These are phyloP conservation scores for Fusarium heterosporum DNA, from an alignment of 2,329 filamentous ascomycete genomes.

Conservation along the genomic window DNA sequence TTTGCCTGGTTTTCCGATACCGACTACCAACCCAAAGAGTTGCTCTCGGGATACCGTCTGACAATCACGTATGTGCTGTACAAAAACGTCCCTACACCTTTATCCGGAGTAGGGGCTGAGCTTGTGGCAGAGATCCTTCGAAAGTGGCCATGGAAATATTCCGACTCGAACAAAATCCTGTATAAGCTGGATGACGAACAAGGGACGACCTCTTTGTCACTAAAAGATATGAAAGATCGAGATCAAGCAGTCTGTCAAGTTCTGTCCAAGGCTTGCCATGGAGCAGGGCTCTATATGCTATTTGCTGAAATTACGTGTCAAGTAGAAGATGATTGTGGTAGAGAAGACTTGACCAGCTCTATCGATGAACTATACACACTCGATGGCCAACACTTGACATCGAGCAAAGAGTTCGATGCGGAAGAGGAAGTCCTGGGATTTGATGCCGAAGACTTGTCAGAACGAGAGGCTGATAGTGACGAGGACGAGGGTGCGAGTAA, in stretches of 20 bases:
- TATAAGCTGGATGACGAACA: constrained; percentile 17
- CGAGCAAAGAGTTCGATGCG: neutral
- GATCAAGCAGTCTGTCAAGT: constrained; percentile 15
- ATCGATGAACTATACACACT: constrained; percentile 13
- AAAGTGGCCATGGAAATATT: constrained; percentile 3
- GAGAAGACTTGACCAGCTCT: neutral
- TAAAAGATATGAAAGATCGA: neutral
- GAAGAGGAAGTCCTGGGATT: constrained; percentile 23
- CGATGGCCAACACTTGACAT: constrained; percentile 3
- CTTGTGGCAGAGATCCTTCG: constrained; percentile 8
- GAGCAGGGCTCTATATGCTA: constrained; percentile 20
- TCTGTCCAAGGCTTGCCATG: constrained; percentile 3
- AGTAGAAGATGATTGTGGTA: neutral
- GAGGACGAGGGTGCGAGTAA: neutral
- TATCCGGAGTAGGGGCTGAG: neutral
- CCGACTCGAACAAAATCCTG: constrained; percentile 1
- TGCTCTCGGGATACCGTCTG: constrained; percentile 25
- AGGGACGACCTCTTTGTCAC: neutral
- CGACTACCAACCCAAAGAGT: constrained; percentile 3
- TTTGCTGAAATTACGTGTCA: constrained; percentile 24
- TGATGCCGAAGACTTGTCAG: neutral
- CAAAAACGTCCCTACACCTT: neutral
- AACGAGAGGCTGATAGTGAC: constrained; percentile 5
- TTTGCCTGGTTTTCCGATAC: constrained; percentile 21
- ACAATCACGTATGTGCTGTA: constrained; percentile 25